phyloP scores from a whole-genome alignment of 805 yeast genomes.

The Pichia nanzhaoensis region DNA sequence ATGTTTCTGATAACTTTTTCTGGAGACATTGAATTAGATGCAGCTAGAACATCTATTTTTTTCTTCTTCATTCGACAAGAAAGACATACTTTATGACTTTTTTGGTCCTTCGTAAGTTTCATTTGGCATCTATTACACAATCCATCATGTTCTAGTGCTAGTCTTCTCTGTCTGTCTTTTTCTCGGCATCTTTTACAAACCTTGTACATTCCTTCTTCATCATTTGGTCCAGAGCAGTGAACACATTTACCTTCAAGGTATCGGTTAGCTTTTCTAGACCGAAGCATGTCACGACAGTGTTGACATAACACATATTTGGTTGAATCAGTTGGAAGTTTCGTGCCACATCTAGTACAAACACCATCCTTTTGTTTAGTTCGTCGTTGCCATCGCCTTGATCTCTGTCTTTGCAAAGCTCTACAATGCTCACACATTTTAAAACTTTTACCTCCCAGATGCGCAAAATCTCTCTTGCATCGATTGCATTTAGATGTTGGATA shows the following conservation, averaged over 20 bases:
- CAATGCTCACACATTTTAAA: conserved; percentile 60
- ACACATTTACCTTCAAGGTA: conserved; percentile 62
- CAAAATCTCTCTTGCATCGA: conserved; percentile 55
- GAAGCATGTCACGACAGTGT: conserved; percentile 46
- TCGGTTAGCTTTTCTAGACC: conserved; percentile 50
- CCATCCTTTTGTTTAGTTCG: conserved; percentile 54
- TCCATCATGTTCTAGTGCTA: conserved; percentile 49
- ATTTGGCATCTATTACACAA: conserved; percentile 59
- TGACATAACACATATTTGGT: conserved; percentile 54
- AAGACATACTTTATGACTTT: conserved; percentile 50
- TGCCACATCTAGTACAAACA: conserved; percentile 61
- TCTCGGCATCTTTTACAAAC: conserved; percentile 62
- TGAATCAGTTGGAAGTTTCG: conserved; percentile 35
- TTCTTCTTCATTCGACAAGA: conserved; percentile 50
- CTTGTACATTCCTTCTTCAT: conserved; percentile 41
- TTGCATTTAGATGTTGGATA: conserved; percentile 33
- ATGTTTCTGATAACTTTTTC: conserved; percentile 2
- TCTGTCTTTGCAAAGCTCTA: conserved; percentile 53
- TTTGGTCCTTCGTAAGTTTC: conserved; percentile 39
- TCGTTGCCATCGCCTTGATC: conserved; percentile 60
- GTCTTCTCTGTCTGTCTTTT: conserved; percentile 52
- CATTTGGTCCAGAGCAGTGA: conserved; percentile 56
- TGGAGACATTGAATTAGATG: background rate
- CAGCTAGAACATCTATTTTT: conserved; percentile 11
- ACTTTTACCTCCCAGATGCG: conserved; percentile 38